A percentile compares a stretch with the other conserved stretches of the same genome.
Evolutionary conservation across 2,329 filamentous ascomycete genomes (phyloP).

Genomic region (Xylaria sp.): DNA sequence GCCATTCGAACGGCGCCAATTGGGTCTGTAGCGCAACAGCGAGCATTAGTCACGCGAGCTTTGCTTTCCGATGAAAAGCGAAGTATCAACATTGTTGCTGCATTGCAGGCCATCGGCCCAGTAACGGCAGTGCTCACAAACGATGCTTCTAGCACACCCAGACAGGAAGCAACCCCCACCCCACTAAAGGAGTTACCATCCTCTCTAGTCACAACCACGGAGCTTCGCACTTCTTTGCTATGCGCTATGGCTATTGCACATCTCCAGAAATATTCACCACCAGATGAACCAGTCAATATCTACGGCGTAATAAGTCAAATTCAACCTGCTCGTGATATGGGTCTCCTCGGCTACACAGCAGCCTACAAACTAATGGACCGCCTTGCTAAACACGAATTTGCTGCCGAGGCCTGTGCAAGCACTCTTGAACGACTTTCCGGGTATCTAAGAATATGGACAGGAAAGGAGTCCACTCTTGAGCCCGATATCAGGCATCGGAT

Average conservation of each 20-base stretch:
- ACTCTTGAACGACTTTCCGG: constrained; percentile 68
- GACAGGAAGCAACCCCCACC: constrained; percentile 42
- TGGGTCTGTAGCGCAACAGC: constrained; percentile 76
- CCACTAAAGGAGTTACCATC: constrained; percentile 61
- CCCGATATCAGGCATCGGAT: constrained; percentile 63
- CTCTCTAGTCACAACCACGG: constrained; percentile 58
- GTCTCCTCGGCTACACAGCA: constrained; percentile 69
- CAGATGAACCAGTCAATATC: constrained; percentile 58
- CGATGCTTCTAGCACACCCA: constrained; percentile 38
- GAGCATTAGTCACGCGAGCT: constrained; percentile 69
- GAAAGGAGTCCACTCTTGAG: constrained; percentile 63
- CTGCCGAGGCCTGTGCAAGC: constrained; percentile 59
- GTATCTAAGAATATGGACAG: constrained; percentile 69
- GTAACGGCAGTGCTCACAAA: constrained; percentile 51
- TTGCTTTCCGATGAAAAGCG: constrained; percentile 66
- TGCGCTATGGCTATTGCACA: constrained; percentile 72
- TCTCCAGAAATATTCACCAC: constrained; percentile 58
- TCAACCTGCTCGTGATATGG: constrained; percentile 57
- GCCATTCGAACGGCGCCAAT: constrained; percentile 81
- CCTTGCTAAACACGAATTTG: constrained; percentile 60
- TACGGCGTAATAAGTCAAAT: constrained; percentile 63
- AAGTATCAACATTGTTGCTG: constrained; percentile 66
- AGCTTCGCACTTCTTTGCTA: constrained; percentile 67
- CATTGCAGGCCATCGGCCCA: constrained; percentile 64
- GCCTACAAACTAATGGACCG: constrained; percentile 68